A percentile compares a stretch with the other conserved stretches of the same genome.
Conservation (phyloP, 129 eudicot species). For the Flaveria robusta region DNA sequence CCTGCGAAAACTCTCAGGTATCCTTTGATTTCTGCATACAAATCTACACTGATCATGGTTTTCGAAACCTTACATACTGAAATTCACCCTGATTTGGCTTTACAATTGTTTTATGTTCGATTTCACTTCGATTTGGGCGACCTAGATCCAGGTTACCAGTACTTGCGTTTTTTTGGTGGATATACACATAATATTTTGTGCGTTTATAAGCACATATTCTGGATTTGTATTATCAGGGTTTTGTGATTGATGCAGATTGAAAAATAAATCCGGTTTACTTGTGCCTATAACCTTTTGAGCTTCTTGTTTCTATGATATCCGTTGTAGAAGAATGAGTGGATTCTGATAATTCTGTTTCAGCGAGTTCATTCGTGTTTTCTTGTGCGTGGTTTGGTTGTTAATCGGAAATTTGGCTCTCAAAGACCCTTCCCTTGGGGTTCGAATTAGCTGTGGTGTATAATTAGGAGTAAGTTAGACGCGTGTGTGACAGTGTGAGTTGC, state of each 20-base stretch:
- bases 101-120: background rate
- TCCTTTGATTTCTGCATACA: background rate
- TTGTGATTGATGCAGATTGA: background rate
- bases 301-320: background rate
- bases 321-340: background rate
- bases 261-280: background rate
- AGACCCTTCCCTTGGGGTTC: too few relatives aligned
- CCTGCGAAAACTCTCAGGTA: constrained; percentile 11
- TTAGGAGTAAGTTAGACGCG: too few relatives aligned
- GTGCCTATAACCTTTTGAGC: background rate
- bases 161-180: background rate
- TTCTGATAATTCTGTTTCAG: background rate
- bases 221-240: constrained; percentile 3
- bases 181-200: background rate
- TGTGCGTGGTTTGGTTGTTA: background rate
- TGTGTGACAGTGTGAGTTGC: too few relatives aligned
- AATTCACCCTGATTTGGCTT: background rate
- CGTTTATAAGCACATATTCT: background rate
- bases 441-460: too few relatives aligned
- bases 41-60: background rate
- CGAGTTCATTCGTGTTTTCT: background rate
- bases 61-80: background rate
- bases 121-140: background rate
- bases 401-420: too few relatives aligned
- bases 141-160: background rate